Evolutionary conservation across 2,329 filamentous ascomycete genomes (phyloP), one percentile per base, ranked within the genome.

Genomic region (Aureobasidium namibiae): DNA sequence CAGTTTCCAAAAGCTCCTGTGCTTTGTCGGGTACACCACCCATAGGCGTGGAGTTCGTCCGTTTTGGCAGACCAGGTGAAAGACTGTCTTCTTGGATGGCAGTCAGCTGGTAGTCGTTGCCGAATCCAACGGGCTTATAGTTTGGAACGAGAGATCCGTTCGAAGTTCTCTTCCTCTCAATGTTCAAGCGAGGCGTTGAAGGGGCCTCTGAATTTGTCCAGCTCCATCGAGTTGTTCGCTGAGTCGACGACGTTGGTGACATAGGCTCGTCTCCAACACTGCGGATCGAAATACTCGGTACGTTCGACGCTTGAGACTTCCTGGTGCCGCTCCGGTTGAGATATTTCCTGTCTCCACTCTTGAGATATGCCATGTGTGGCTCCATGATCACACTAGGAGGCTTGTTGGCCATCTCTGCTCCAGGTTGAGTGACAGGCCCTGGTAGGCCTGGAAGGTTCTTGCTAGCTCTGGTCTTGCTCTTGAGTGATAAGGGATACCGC

Each of bases 191-290:
- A 29, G 67, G 67, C 16, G 67, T 68, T 21, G 64, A 60, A 6
- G 67, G 67, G n/a, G 66, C 65, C 50, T 67, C 63, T 9, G 63
- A 65, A 36, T 67, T 67, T 26, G 67, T 67, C 66, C 67, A 67
- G 46, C 63, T 65, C 65, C 66, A 68, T 29, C 67, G 67, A 16
- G 38, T 53, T 5, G 41, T 3, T 26, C 10, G 16, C 14, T 59
- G 42, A 3, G 18, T 33, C 0, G 45, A 23, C 4, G 48, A 52
- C 7, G 4, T 4, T 4, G 57, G 57, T 21, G 57, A 44, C 4
- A 16, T 23, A 8, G 57, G 57, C n/a, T 59, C 57, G 9, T 38
- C 39, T 34, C 29, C 57, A 45, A 61, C 6, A 34, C 53, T 54
- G 18, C 53, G 50, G 4, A 57, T 45, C 3, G 53, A 49, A 24